Percentiles rank a stretch among this genome's conserved stretches.
phyloP scores from a whole-genome alignment of 176 grass and related monocot genomes.

The Rhynchospora breviuscula region DNA sequence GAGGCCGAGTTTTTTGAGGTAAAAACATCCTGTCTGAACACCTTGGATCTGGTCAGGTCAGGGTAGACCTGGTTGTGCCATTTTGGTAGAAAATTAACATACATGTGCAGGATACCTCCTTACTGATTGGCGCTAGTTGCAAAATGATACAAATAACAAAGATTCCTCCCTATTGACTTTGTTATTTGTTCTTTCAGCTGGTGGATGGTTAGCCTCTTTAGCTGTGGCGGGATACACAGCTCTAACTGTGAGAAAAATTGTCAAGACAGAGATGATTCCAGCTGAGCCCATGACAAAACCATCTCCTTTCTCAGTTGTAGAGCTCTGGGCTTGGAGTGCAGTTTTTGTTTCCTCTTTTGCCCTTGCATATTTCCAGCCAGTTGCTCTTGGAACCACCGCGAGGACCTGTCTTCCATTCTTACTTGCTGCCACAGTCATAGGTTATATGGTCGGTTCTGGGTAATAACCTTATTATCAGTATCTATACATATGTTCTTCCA shows the following conservation, averaged over 20 bases:
- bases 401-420: conserved; percentile 80
- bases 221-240: conserved; percentile 68
- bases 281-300: conserved; percentile 84
- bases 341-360: conserved; percentile 54
- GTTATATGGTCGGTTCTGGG: conserved; percentile 93
- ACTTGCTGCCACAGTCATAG: conserved; percentile 69
- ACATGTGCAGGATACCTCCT: background rate
- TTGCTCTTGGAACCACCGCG: conserved; percentile 56
- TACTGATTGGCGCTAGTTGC: background rate
- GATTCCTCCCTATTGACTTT: background rate
- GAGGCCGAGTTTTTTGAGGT: background rate
- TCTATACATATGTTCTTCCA: background rate
- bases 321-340: conserved; percentile 52
- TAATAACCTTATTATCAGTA: conserved; percentile 36
- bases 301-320: conserved; percentile 44
- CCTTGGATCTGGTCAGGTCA: background rate
- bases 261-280: conserved; percentile 64
- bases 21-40: background rate
- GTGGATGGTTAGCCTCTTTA: conserved; percentile 74
- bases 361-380: conserved; percentile 44
- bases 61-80: background rate
- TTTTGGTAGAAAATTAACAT: background rate
- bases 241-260: conserved; percentile 58
- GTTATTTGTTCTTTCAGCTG: conserved; percentile 33
- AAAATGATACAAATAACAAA: background rate